Percentiles rank a stretch among this genome's conserved stretches.
These are phyloP conservation scores for Fragilariopsis cylindrus DNA, from an alignment of 108 stramenopile species.

Conservation along the genomic window DNA sequence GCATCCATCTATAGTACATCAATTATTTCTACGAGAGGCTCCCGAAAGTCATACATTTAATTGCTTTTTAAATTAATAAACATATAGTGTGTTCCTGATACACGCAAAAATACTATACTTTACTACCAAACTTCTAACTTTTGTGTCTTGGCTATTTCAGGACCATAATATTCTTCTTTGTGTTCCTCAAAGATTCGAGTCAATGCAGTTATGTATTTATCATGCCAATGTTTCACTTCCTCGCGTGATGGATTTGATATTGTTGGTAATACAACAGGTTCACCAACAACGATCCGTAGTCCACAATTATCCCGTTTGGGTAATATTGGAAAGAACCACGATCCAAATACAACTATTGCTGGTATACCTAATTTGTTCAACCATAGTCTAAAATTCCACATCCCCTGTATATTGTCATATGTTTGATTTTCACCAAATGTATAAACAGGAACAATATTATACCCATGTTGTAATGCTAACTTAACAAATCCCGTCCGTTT, in stretches of 20 bases:
- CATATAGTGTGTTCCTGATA: too few species aligned
- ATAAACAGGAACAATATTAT: conserved; percentile 61
- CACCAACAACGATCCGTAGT: conserved; percentile 54
- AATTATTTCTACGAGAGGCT: too few species aligned
- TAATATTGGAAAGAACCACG: conserved; percentile 50
- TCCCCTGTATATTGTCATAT: conserved; percentile 56
- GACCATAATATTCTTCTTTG: conserved; percentile 61
- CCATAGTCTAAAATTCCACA: conserved; percentile 37
- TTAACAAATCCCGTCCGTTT: conserved; percentile 64
- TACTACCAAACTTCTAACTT: conserved; percentile 63
- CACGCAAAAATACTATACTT: too few species aligned
- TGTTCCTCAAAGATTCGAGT: conserved; percentile 55
- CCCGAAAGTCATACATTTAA: too few species aligned
- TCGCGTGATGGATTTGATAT: conserved; percentile 56
- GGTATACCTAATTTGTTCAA: conserved; percentile 35
- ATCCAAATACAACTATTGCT: conserved; percentile 40
- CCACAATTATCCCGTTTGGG: conserved; percentile 43
- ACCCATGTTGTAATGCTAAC: conserved; percentile 58
- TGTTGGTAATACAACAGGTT: conserved; percentile 56
- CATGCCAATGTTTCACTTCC: conserved; percentile 61
- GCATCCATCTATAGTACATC: too few species aligned
- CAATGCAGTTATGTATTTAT: conserved; percentile 55
- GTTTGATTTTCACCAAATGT: conserved; percentile 59
- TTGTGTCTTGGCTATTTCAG: conserved; percentile 33
- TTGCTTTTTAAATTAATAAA: too few species aligned